Evolutionary conservation across 345 rosid genomes (phyloP).

Genomic region (Xanthoceras sorbifolium): DNA sequence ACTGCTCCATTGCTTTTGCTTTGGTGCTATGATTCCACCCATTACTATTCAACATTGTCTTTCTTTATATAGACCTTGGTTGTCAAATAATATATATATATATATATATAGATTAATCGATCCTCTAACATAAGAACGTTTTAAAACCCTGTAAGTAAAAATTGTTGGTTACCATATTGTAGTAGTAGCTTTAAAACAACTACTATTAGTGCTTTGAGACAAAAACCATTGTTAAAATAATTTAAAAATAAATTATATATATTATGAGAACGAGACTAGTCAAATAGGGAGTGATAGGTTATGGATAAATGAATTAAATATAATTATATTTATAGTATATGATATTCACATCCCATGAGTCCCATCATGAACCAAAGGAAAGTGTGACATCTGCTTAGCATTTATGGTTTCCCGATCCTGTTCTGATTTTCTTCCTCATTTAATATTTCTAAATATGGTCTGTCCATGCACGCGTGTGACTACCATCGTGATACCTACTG

Average conservation of each 20-base stretch:
- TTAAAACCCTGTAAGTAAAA: too few species aligned
- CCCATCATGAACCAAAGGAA: slow-evolving; percentile 39
- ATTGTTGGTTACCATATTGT: too few species aligned
- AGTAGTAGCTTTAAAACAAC: too few species aligned
- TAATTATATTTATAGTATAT: background rate
- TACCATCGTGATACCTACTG: background rate
- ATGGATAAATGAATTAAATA: slow-evolving; percentile 35
- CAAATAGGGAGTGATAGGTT: slow-evolving; percentile 18
- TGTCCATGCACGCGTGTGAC: slow-evolving; percentile 29
- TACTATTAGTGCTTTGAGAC: too few species aligned
- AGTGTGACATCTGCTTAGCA: slow-evolving; percentile 10
- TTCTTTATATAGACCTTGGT: background rate
- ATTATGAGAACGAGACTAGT: slow-evolving; percentile 1
- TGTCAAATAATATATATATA: too few species aligned
- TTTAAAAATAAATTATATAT: background rate
- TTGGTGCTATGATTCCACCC: slow-evolving; percentile 22
- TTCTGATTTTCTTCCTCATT: slow-evolving; percentile 4
- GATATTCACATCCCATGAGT: slow-evolving; percentile 9
- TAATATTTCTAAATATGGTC: background rate
- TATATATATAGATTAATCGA: too few species aligned
- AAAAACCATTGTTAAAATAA: too few species aligned
- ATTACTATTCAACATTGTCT: slow-evolving; percentile 6
- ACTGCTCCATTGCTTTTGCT: slow-evolving; percentile 26
- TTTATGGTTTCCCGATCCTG: slow-evolving; percentile 14
- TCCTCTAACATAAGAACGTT: too few species aligned